Evolutionary conservation across 2,329 filamentous ascomycete species (phyloP), one percentile per base, ranked within the genome.

Genomic region (Xenoacremonium recifei): DNA sequence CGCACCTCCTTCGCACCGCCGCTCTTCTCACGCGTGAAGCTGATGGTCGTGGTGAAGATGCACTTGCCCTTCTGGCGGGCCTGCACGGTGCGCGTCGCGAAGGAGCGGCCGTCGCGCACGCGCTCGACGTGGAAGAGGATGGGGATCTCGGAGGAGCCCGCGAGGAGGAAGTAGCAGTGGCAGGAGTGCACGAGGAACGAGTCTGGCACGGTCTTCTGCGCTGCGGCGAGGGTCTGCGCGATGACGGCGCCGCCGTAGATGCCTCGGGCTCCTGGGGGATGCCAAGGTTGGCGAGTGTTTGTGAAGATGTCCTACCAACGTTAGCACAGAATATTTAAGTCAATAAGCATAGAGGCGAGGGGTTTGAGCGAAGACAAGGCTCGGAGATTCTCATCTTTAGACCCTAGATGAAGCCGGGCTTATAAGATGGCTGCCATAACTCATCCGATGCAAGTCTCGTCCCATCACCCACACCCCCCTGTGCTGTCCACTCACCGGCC

Each of bases 131-230:
- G 89, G 71, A 96, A 97, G 48, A 96, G 77, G 52, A 97, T 87
- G 21, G 93, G 92, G 15, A 93, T 85, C 46, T 86, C 81, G 11
- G 82, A 77, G 60, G 92, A 87, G 20, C 93, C 93, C 4, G 92
- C 91, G 2, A 97, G 82, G 23, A 99, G 84, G 66, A 99, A 99
- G 73, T 97, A 99, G 79, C 93, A 97, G 77, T 99, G 93, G 87
- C 95, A 96, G 61, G 86, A 92, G 73, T 99, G 93, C 37, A 93
- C 82, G 45, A 84, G 79, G 67, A 96, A 96, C 62, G 87, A 76
- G 19, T 73, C 65, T 0, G 86, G 85, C 3, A 99, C 88, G 7
- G 93, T 99, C 60, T 83, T 81, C 66, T 96, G 90, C 18, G 89
- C 93, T 2, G 93, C 89, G 34, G 87, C 79, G 19, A 96, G 84